Percentiles rank a stretch among this genome's conserved stretches.
Conservation (phyloP, 2,329 filamentous ascomycete species). For the Paracamarosporium sp. region DNA sequence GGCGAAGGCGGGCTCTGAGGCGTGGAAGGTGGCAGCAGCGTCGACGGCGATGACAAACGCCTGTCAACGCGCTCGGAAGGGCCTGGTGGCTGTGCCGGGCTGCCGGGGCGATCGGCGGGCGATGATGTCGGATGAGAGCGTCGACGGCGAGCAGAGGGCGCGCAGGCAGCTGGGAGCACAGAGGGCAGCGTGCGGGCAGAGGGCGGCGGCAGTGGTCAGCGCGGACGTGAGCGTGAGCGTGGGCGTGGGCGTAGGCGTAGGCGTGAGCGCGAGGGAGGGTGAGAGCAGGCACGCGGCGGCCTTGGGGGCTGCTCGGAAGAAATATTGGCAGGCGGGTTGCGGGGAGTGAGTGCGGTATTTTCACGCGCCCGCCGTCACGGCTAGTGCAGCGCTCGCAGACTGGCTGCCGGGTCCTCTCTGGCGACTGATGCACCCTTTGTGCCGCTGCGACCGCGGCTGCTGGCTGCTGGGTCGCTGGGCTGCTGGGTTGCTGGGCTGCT, state of each 20-base stretch:
- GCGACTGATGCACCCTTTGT: background rate
- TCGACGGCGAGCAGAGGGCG: background rate
- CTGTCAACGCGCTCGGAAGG: slow-evolving; percentile 7
- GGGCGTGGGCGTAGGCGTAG: background rate
- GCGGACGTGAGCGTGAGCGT: background rate
- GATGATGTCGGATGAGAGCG: slow-evolving; percentile 8
- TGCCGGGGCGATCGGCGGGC: slow-evolving; percentile 6
- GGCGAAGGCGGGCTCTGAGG: slow-evolving; percentile 7
- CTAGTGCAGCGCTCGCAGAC: slow-evolving; percentile 6
- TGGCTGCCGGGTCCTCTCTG: slow-evolving; percentile 6
- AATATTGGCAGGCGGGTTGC: slow-evolving; percentile 6
- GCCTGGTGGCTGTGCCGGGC: slow-evolving; percentile 8
- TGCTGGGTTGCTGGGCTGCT: no score
- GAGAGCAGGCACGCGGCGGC: background rate
- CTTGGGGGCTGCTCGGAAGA: slow-evolving; percentile 1
- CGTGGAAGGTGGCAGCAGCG: slow-evolving; percentile 10
- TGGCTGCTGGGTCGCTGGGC: background rate
- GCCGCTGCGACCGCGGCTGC: background rate
- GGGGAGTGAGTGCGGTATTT: slow-evolving; percentile 12
- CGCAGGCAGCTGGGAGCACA: background rate
- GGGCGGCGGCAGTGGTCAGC: background rate
- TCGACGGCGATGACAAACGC: slow-evolving; percentile 18
- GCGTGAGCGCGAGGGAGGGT: background rate
- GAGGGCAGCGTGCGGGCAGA: background rate
- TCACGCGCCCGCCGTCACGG: background rate